phyloP scores from a whole-genome alignment of 306 rosid genomes.

The Cucurbita moschata region DNA sequence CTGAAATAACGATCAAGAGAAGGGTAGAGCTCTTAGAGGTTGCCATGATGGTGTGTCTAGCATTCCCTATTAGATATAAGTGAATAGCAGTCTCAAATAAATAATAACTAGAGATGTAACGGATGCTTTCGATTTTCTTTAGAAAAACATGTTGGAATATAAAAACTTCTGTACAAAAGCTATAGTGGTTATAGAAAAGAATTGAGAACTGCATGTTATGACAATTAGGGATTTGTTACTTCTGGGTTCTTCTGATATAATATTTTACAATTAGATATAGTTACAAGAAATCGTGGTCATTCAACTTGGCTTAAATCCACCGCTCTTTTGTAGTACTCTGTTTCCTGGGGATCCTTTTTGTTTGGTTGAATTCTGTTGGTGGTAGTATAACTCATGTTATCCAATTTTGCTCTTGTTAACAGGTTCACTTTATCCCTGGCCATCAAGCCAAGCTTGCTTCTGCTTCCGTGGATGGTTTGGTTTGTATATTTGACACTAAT shows the following conservation, averaged over 20 bases:
- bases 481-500: constrained; percentile 63
- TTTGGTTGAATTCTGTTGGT: not conserved
- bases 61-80: not conserved
- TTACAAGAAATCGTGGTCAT: not conserved
- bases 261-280: not conserved
- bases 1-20: not conserved
- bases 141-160: not conserved
- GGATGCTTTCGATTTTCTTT: not conserved
- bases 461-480: constrained; percentile 88
- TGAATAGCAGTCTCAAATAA: not conserved
- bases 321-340: not conserved
- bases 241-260: not conserved
- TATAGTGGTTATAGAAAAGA: not conserved
- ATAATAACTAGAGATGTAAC: not conserved
- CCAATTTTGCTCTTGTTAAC: constrained; percentile 11
- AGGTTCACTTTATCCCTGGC: constrained; percentile 81
- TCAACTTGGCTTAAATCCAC: not conserved
- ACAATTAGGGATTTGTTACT: not conserved
- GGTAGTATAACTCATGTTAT: not conserved
- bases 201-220: not conserved
- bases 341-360: not conserved
- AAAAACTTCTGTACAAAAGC: not conserved
- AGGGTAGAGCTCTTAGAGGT: not conserved
- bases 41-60: not conserved
- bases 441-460: constrained; percentile 68